phyloP scores from a whole-genome alignment of 2,329 filamentous ascomycete genomes.

The Canariomyces notabilis region DNA sequence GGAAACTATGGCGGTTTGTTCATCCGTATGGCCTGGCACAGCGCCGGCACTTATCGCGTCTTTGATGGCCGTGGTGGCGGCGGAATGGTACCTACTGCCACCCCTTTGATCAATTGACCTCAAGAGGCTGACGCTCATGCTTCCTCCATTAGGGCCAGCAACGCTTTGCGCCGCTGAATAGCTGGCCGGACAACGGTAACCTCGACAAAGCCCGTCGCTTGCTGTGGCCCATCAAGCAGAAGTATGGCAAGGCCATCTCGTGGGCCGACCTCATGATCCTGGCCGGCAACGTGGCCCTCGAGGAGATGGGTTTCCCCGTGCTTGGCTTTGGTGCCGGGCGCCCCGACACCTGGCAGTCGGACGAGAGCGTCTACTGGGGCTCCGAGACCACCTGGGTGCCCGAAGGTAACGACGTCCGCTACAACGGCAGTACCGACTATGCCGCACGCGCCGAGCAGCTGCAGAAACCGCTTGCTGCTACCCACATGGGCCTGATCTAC shows the following conservation, averaged over 20 bases:
- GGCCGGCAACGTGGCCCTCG: conserved; percentile 70
- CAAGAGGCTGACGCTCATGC: too few species aligned
- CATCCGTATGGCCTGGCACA: conserved; percentile 78
- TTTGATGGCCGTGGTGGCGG: conserved; percentile 70
- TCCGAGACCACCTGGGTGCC: conserved; percentile 66
- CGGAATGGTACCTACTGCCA: conserved; percentile 36
- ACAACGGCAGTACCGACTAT: conserved; percentile 48
- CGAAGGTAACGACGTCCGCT: conserved; percentile 64
- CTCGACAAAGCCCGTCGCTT: conserved; percentile 77
- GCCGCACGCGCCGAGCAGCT: conserved; percentile 53
- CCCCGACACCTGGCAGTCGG: conserved; percentile 67
- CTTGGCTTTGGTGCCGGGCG: conserved; percentile 71
- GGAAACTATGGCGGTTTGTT: conserved; percentile 78
- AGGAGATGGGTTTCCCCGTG: conserved; percentile 69
- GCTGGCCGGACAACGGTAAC: conserved; percentile 74
- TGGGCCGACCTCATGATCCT: conserved; percentile 71
- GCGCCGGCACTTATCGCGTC: conserved; percentile 71
- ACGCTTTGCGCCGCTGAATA: conserved; percentile 74
- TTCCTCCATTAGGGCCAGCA: conserved; percentile 56
- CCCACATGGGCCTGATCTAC: conserved; percentile 75
- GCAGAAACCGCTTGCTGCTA: conserved; percentile 61
- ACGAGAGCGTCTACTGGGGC: conserved; percentile 74
- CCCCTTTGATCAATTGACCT: too few species aligned
- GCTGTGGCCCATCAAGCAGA: conserved; percentile 77
- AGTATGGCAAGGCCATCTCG: conserved; percentile 77